Percentiles rank a stretch among this genome's conserved stretches.
phyloP scores from a whole-genome alignment of 75 land plant species.

The Cryptomeria japonica region DNA sequence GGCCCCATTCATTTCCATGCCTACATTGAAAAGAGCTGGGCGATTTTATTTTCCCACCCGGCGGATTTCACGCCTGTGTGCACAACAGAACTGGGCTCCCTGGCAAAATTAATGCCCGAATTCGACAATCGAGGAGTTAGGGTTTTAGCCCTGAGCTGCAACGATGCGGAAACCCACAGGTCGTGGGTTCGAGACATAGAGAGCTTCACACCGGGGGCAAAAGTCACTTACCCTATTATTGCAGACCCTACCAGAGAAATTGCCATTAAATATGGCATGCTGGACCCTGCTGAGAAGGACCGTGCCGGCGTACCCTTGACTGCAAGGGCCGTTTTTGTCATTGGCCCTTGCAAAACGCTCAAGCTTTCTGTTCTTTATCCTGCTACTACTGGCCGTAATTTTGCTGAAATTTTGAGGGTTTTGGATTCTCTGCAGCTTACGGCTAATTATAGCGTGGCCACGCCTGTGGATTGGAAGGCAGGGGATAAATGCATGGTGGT shows the following conservation, averaged over 20 bases:
- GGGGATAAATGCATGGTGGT: constrained; percentile 52
- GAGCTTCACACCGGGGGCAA: constrained; percentile 22
- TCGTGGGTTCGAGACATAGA: constrained; percentile 52
- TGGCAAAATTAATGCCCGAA: constrained; percentile 41
- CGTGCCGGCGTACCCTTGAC: constrained; percentile 37
- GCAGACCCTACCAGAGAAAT: constrained; percentile 44
- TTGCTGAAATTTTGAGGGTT: constrained; percentile 42
- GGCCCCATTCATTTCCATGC: constrained; percentile 35
- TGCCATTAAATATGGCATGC: constrained; percentile 45
- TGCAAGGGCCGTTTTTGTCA: constrained; percentile 41
- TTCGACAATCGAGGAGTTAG: constrained; percentile 45
- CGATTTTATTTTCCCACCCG: constrained; percentile 55
- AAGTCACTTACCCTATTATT: constrained; percentile 39
- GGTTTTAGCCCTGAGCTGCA: constrained; percentile 58
- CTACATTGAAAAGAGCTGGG: constrained; percentile 43
- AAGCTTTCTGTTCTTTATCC: constrained; percentile 56
- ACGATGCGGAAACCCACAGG: constrained; percentile 45
- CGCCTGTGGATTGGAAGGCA: constrained; percentile 54
- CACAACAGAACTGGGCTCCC: constrained; percentile 52
- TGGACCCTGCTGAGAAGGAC: constrained; percentile 52
- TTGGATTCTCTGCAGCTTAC: constrained; percentile 56
- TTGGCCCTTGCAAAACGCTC: constrained; percentile 50
- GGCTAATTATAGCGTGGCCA: constrained; percentile 41
- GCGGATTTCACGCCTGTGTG: constrained; percentile 64
- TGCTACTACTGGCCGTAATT: constrained; percentile 57